Evolutionary conservation across 805 yeast species (phyloP), one percentile per base, ranked within the genome.

Genomic region (Myxozyma geophila): DNA sequence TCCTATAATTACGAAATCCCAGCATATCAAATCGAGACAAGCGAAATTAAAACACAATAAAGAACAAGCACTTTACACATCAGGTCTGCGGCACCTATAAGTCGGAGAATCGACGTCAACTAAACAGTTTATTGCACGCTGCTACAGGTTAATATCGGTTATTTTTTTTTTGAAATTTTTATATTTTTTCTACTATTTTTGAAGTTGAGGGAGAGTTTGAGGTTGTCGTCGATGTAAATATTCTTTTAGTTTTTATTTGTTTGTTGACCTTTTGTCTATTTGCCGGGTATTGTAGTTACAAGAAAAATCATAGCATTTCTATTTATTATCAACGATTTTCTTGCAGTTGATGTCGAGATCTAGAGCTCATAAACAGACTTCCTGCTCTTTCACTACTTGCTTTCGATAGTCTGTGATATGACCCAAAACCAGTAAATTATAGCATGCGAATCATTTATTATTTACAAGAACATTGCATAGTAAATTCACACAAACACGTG

Each of bases 231-330:
- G 12, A 28, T 21, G 17, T 12, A 10, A 23, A 12, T 28, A 5
- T 9, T 49, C 35, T 35, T 35, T 49, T 35, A 7, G 19, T 49
- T 35, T 7, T 33, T 49, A 35, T 23, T 13, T 4, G 21, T 17
- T 13, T n/a, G 10, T 17, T 17, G 23, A 4, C 4, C 19, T 43
- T 17, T 43, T 15, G 17, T 49, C 15, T 33, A 21, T 23, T 10
- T 19, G 28, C 35, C 19, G 28, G 53, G 53, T 49, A 33, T 37
- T 36, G 9, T 36, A 51, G 21, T 51, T 37, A 51, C 37, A 51
- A 44, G 54, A 51, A 51, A 28, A 51, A 44, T 43, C 54, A 51
- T 51, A 51, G 54, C 54, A 51, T 51, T 37, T 35, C 12, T 19
- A n/a, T 44, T 19, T 17, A 44, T 44, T 44, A 44, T n/a, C 48